Evolutionary conservation across 768 basidiomycete genomes (phyloP).

Genomic region (Lentinula lateritia): DNA sequence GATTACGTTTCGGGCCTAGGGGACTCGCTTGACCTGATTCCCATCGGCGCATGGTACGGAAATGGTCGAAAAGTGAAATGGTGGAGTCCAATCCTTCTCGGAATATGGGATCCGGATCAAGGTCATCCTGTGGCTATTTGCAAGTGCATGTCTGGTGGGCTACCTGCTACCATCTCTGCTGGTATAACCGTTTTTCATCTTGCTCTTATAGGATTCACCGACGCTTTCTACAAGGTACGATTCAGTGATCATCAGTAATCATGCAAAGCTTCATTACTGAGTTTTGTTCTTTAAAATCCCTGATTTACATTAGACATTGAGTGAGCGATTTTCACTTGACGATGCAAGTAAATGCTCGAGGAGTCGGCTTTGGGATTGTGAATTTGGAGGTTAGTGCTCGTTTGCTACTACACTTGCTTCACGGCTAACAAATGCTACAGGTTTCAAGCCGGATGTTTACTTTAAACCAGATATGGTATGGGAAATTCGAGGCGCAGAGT

Average conservation of each 20-base stretch:
- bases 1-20: constrained; percentile 81
- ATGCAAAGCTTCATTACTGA: neutral
- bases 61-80: constrained; percentile 84
- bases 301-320: constrained; percentile 45
- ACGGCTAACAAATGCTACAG: constrained; percentile 23
- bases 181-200: neutral
- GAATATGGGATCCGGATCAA: constrained; percentile 59
- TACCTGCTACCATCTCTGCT: neutral
- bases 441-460: constrained; percentile 60
- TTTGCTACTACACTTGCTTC: neutral
- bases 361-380: constrained; percentile 52
- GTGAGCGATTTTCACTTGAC: constrained; percentile 56
- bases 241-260: neutral
- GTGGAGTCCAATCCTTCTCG: constrained; percentile 90
- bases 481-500: constrained; percentile 84
- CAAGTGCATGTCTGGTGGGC: constrained; percentile 83
- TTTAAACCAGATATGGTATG: constrained; percentile 76
- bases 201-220: constrained; percentile 60
- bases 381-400: constrained; percentile 49
- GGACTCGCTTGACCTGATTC: constrained; percentile 70
- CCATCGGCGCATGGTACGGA: constrained; percentile 84
- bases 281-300: neutral
- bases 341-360: constrained; percentile 48
- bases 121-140: constrained; percentile 72
- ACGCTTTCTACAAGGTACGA: constrained; percentile 69